Evolutionary conservation across 768 basidiomycete species (phyloP), one percentile per base, ranked within the genome.

Genomic region (Boletus subcaerulescens): DNA sequence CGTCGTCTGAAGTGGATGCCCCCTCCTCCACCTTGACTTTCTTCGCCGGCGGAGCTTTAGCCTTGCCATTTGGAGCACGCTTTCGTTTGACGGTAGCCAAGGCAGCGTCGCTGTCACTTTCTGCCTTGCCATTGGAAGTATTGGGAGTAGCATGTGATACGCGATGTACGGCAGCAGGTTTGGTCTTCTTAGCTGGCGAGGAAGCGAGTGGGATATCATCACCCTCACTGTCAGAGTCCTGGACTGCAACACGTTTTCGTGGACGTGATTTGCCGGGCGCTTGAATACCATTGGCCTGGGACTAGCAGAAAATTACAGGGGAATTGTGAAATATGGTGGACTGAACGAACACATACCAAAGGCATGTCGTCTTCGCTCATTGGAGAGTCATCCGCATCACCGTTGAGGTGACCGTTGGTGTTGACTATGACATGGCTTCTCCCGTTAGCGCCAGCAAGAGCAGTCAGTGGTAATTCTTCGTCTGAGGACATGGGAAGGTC

Each of bases 281-380:
- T 68, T 81, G 80, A 29, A 77, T 73, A 57, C 74, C 78, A 50
- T 76, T 76, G 38, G 78, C 70, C 74, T 89, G 84, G 11, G 82
- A 86, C 84, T 78, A 50, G 39, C 42, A 32, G 50, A 75, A 60
- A 70, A 59, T 65, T 66, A 61, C 51, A 61, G 59, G 64, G 58
- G 56, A 60, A 33, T 44, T 47, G 50, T 35, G n/a, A 20, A 32
- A 55, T 47, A 53, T 8, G 20, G 41, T 36, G 20, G 14, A 43
- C 26, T 22, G 38, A 46, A 42, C 17, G 54, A 26, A 53, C 58
- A 76, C 81, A 60, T 69, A 91, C 90, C 68, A 89, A 75, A 43
- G 88, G 88, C 70, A 83, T 70, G 62, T 89, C 86, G 48, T 83
- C 86, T 55, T 88, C 87, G 58, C 85, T 87, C 80, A 85, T 80